These are phyloP conservation scores for Lepiota brunneoincarnata DNA, from an alignment of 768 basidiomycete genomes.

Conservation along the genomic window DNA sequence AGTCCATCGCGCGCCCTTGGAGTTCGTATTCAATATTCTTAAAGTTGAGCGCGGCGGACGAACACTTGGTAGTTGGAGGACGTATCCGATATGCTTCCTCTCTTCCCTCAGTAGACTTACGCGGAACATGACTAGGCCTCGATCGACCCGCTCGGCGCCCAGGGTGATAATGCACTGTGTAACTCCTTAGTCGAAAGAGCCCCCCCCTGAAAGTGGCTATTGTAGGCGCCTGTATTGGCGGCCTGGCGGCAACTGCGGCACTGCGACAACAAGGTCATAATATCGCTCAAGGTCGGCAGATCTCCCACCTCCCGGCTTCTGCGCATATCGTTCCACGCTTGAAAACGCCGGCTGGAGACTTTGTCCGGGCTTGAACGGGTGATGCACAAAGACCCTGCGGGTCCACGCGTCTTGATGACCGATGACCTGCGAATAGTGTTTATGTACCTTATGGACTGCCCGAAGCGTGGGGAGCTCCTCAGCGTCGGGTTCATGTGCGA, in stretches of 20 bases:
- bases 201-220: neutral
- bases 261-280: neutral
- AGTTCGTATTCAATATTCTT: too few relatives aligned
- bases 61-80: too few relatives aligned
- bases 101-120: too few relatives aligned
- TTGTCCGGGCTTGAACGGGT: neutral
- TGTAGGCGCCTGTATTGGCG: neutral
- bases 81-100: too few relatives aligned
- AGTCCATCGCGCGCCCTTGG: too few relatives aligned
- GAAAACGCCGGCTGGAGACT: neutral
- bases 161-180: too few relatives aligned
- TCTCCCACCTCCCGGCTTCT: neutral
- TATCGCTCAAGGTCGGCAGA: neutral
- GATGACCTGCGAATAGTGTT: neutral
- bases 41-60: too few relatives aligned
- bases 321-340: neutral
- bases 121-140: too few relatives aligned
- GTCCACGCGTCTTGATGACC: neutral
- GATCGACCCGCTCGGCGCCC: too few relatives aligned
- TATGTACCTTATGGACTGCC: neutral
- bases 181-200: too few relatives aligned
- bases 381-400: neutral
- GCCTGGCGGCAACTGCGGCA: neutral
- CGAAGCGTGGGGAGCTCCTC: neutral
- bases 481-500: neutral